Evolutionary conservation across 441 rosid species (phyloP).

Genomic region (Erodium moschatum): DNA sequence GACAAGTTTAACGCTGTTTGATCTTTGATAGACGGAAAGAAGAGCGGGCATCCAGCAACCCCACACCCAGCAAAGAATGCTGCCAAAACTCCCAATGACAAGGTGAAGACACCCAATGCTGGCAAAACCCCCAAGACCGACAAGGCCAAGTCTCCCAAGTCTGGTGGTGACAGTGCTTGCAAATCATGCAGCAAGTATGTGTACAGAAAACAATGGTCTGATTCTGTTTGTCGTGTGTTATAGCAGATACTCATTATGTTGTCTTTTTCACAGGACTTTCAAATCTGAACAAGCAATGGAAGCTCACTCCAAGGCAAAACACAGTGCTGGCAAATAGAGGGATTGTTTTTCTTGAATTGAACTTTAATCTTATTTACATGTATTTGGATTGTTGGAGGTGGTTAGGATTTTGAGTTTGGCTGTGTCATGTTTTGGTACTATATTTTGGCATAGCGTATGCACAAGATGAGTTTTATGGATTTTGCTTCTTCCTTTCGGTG

Average conservation of each 20-base stretch:
- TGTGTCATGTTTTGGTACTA: background rate
- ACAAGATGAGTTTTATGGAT: background rate
- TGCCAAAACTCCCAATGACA: constrained; percentile 24
- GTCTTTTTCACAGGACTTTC: constrained; percentile 24
- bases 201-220: background rate
- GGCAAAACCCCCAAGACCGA: constrained; percentile 29
- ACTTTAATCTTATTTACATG: background rate
- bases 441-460: background rate
- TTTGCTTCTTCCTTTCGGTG: background rate
- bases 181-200: constrained; percentile 54
- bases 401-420: background rate
- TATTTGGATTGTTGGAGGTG: background rate
- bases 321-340: constrained; percentile 36
- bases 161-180: constrained; percentile 56
- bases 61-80: constrained; percentile 70
- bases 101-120: no score
- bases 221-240: background rate
- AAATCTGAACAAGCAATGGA: constrained; percentile 42
- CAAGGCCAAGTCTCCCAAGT: constrained; percentile 8
- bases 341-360: no score
- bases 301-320: constrained; percentile 63
- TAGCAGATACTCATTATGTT: background rate
- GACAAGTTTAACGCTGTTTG: no score
- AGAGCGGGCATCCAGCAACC: constrained; percentile 60
- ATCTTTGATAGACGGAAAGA: constrained; percentile 40